A percentile compares a stretch with the other conserved stretches of the same genome.
Conservation (phyloP, 805 yeast species). For the Ogataea haglerorum region DNA sequence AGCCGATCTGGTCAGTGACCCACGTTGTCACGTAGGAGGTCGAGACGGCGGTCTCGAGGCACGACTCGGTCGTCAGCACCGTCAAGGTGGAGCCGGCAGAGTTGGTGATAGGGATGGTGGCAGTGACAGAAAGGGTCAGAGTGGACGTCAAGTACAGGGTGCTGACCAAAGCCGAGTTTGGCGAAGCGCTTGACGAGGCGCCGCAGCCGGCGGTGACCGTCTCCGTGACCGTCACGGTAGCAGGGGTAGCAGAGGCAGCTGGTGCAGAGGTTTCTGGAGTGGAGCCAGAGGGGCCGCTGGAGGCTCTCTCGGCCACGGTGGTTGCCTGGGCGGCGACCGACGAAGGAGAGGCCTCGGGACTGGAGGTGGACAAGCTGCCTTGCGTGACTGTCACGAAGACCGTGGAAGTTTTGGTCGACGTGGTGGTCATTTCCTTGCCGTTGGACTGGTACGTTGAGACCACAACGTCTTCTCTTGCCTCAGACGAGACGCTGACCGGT, state of each 20-base stretch:
- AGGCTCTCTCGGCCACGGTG: constrained; percentile 9
- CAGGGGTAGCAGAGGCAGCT: constrained; percentile 13
- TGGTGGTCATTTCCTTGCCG: constrained; percentile 19
- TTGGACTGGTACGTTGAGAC: constrained; percentile 17
- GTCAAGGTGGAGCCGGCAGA: constrained; percentile 28
- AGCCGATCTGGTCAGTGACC: constrained; percentile 13
- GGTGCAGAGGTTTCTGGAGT: background rate
- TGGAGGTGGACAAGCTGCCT: constrained; percentile 4
- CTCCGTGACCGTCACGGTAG: constrained; percentile 31
- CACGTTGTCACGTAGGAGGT: constrained; percentile 16
- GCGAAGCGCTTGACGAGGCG: constrained; percentile 7
- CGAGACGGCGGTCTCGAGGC: constrained; percentile 24
- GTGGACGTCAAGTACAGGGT: constrained; percentile 22
- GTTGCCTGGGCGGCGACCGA: constrained; percentile 9
- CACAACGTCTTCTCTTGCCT: constrained; percentile 8
- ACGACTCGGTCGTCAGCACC: constrained; percentile 30
- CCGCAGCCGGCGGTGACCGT: constrained; percentile 15
- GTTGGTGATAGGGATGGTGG: constrained; percentile 32
- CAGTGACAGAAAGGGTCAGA: constrained; percentile 30
- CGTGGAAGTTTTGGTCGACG: constrained; percentile 21
- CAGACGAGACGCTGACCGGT: constrained; percentile 5
- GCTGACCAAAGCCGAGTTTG: constrained; percentile 17
- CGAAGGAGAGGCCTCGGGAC: constrained; percentile 5
- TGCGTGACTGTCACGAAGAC: constrained; percentile 16
- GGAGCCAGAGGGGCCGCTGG: background rate